Percentiles rank a stretch among this genome's conserved stretches.
phyloP scores from a whole-genome alignment of 352 stramenopile species.

The Pythium utonaiense region DNA sequence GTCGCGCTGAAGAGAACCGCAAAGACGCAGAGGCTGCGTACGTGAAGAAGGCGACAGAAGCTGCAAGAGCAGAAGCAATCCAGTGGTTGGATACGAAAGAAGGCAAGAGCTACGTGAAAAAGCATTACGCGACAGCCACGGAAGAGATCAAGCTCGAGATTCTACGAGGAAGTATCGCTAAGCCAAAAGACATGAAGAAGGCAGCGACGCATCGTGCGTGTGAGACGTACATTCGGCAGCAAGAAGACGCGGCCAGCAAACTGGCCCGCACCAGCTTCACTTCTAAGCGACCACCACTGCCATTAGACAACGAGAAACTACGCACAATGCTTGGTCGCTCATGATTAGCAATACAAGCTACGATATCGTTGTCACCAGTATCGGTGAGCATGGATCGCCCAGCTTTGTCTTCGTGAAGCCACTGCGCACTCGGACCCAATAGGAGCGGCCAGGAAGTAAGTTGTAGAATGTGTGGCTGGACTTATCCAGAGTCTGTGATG shows the following conservation, averaged over 20 bases:
- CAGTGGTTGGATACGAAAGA: conserved; percentile 70
- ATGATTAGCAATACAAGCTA: background rate
- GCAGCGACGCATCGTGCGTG: conserved; percentile 31
- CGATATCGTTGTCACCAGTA: conserved; percentile 19
- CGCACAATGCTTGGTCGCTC: background rate
- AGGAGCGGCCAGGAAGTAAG: conserved; percentile 16
- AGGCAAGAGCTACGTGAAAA: conserved; percentile 57
- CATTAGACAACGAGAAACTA: conserved; percentile 12
- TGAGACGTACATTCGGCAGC: conserved; percentile 38
- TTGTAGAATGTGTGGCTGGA: conserved; percentile 29
- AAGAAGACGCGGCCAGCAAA: conserved; percentile 35
- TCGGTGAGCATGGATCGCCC: conserved; percentile 18
- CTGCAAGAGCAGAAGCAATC: conserved; percentile 22
- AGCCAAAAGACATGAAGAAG: conserved; percentile 57
- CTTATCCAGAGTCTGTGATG: conserved; percentile 20
- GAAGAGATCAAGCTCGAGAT: conserved; percentile 53
- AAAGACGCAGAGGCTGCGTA: conserved; percentile 34
- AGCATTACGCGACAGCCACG: conserved; percentile 34
- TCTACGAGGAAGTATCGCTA: conserved; percentile 39
- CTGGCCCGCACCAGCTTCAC: conserved; percentile 31
- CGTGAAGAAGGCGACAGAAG: conserved; percentile 17
- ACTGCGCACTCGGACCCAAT: conserved; percentile 32
- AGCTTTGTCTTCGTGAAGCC: conserved; percentile 26
- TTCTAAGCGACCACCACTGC: conserved; percentile 26
- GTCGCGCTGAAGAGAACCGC: conserved; percentile 33